Percentiles rank a stretch among this genome's conserved stretches.
These are phyloP conservation scores for Knoxdaviesia proteae DNA, from an alignment of 2,329 filamentous ascomycete species.

Conservation along the genomic window DNA sequence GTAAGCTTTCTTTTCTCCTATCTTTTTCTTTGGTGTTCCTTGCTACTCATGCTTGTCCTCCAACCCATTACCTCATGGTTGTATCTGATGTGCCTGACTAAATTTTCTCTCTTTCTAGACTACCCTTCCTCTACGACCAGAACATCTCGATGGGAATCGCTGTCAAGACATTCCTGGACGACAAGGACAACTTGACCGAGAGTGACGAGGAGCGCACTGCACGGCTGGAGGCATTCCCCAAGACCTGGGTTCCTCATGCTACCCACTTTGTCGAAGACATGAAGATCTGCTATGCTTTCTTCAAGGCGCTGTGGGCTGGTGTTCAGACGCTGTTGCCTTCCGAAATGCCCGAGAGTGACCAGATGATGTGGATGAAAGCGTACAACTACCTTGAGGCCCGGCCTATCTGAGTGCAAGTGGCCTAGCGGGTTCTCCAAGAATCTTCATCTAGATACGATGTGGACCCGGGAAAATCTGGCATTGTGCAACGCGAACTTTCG, in stretches of 20 bases:
- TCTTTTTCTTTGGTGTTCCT: background rate
- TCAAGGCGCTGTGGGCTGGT: constrained; percentile 34
- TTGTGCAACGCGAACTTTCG: background rate
- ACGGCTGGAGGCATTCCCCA: constrained; percentile 28
- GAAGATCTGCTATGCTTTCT: constrained; percentile 33
- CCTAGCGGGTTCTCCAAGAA: background rate
- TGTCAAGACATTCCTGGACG: constrained; percentile 60
- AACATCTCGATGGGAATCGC: constrained; percentile 62
- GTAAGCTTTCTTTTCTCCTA: constrained; percentile 24
- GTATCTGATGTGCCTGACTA: background rate
- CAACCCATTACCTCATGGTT: background rate
- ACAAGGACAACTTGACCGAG: constrained; percentile 36
- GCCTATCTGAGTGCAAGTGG: constrained; percentile 3
- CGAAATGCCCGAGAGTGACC: constrained; percentile 1
- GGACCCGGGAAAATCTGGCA: background rate
- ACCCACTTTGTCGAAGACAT: constrained; percentile 39
- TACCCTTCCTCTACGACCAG: constrained; percentile 49
- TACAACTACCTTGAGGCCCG: constrained; percentile 3
- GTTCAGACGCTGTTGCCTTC: constrained; percentile 11
- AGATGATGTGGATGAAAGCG: constrained; percentile 1
- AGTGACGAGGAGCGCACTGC: constrained; percentile 22
- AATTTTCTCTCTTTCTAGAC: constrained; percentile 13
- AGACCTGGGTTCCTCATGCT: constrained; percentile 35
- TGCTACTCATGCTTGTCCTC: background rate
- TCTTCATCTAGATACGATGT: background rate